Evolutionary conservation across 306 rosid genomes (phyloP).

Genomic region (Hippophae tibetana): DNA sequence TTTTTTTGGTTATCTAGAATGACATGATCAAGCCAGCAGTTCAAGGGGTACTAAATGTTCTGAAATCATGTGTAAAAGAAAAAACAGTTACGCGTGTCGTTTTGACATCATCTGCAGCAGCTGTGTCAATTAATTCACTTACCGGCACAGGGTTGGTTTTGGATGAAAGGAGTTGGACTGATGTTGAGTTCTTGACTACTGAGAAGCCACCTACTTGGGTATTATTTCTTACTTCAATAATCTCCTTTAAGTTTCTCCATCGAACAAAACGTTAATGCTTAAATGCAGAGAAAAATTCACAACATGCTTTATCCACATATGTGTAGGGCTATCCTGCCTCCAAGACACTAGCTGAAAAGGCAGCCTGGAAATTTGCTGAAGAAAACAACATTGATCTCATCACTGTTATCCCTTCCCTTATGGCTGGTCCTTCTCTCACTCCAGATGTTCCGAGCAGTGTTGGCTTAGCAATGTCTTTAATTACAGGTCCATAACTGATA

Average conservation of each 20-base stretch:
- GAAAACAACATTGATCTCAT: slow-evolving; percentile 61
- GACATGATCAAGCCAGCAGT: slow-evolving; percentile 86
- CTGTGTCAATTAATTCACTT: slow-evolving; percentile 45
- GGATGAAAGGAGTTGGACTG: slow-evolving; percentile 63
- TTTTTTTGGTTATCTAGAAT: slow-evolving; percentile 29
- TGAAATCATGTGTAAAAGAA: slow-evolving; percentile 54
- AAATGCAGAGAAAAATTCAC: not conserved
- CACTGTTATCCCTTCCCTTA: slow-evolving; percentile 63
- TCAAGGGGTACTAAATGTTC: slow-evolving; percentile 55
- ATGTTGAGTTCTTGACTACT: slow-evolving; percentile 45
- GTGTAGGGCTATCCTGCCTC: slow-evolving; percentile 73
- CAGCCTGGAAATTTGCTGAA: slow-evolving; percentile 69
- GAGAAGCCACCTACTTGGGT: slow-evolving; percentile 79
- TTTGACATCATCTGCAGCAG: slow-evolving; percentile 76
- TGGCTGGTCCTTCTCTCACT: slow-evolving; percentile 58
- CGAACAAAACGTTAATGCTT: not conserved
- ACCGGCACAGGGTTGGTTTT: slow-evolving; percentile 40
- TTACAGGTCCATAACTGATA: slow-evolving; percentile 42
- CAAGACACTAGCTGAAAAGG: slow-evolving; percentile 63
- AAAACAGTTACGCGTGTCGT: slow-evolving; percentile 62
- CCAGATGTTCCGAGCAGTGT: slow-evolving; percentile 56
- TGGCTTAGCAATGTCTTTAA: slow-evolving; percentile 33
- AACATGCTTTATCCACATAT: slow-evolving; percentile 9
- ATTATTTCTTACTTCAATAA: slow-evolving; percentile 7
- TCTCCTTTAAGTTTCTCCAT: not conserved